These are phyloP conservation scores for Ascochyta clinopodiicola DNA, from an alignment of 2,329 filamentous ascomycete genomes.

Conservation along the genomic window DNA sequence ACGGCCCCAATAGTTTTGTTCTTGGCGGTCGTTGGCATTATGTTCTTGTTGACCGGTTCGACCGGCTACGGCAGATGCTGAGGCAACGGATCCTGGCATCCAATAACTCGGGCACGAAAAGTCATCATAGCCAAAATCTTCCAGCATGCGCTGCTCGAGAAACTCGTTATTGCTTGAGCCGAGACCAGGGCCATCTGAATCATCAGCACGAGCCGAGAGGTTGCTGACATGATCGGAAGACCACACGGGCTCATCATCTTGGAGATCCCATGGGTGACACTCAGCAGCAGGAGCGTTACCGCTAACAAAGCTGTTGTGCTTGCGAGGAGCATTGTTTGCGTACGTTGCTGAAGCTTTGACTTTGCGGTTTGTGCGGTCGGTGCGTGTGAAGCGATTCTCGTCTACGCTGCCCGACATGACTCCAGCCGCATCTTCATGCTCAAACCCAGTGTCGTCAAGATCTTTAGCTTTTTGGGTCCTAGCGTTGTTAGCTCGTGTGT, in stretches of 20 bases:
- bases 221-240: background rate
- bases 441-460: background rate
- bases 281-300: background rate
- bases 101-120: background rate
- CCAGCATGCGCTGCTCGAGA: slow-evolving; percentile 6
- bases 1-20: too few relatives aligned
- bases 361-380: too few relatives aligned
- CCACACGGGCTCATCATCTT: background rate
- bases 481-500: background rate
- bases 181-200: background rate
- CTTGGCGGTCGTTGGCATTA: too few relatives aligned
- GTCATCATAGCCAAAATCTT: background rate
- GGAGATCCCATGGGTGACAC: too few relatives aligned
- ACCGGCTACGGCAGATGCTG: background rate
- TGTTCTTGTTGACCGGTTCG: background rate
- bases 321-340: too few relatives aligned
- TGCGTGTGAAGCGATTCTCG: too few relatives aligned
- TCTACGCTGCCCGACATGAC: background rate
- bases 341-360: background rate
- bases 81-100: background rate
- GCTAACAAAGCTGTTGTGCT: background rate
- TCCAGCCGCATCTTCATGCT: background rate
- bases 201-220: background rate
- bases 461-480: background rate
- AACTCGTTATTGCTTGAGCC: background rate